A percentile compares a stretch with the other conserved stretches of the same genome.
Conservation (phyloP, 225 moss, liverwort and hornwort species). For the Polytrichum formosum region DNA sequence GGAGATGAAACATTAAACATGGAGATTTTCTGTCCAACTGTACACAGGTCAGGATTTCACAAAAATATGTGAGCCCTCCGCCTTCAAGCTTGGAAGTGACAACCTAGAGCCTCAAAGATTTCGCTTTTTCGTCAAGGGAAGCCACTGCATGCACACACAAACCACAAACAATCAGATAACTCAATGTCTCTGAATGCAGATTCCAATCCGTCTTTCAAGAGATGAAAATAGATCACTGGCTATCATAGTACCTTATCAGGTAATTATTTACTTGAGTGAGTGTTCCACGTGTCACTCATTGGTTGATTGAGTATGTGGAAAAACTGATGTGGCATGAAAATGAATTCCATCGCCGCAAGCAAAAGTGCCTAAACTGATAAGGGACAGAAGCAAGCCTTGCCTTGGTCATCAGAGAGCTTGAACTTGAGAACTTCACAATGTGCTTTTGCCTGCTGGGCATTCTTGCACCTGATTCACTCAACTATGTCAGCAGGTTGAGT, state of each 20-base stretch:
- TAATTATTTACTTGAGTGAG: neutral
- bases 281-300: neutral
- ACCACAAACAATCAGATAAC: neutral
- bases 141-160: conserved; percentile 38
- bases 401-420: conserved; percentile 62
- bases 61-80: too few relatives aligned
- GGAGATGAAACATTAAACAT: too few relatives aligned
- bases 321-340: neutral
- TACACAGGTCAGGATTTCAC: too few relatives aligned
- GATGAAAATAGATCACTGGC: neutral
- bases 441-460: conserved; percentile 61
- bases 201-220: neutral
- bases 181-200: neutral
- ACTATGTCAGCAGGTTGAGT: conserved; percentile 2
- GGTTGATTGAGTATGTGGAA: neutral
- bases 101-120: conserved; percentile 50
- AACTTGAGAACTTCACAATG: conserved; percentile 68
- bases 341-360: too few relatives aligned
- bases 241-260: neutral
- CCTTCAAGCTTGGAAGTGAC: neutral
- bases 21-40: too few relatives aligned
- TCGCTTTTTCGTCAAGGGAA: conserved; percentile 44
- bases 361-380: neutral
- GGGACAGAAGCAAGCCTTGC: conserved; percentile 17
- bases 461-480: conserved; percentile 58